Conservation (phyloP, 306 rosid genomes). For the Neltuma alba region DNA sequence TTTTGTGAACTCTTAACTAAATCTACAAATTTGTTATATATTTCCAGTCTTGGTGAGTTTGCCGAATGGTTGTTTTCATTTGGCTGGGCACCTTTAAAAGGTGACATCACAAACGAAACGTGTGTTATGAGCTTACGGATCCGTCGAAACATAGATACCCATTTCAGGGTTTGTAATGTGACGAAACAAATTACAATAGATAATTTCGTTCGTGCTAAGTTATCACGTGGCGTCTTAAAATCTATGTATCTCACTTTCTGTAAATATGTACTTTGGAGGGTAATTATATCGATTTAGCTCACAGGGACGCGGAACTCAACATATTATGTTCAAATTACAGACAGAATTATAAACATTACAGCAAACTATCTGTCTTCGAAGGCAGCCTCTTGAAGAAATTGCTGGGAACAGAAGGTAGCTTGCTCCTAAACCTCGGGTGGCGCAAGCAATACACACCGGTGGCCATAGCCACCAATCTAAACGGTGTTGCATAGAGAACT, state of each 20-base stretch:
- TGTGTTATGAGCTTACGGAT: neutral
- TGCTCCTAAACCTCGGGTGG: slow-evolving; percentile 83
- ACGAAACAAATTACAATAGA: neutral
- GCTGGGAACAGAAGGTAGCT: slow-evolving; percentile 69
- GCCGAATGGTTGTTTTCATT: neutral
- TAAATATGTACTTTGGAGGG: neutral
- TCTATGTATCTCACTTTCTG: neutral
- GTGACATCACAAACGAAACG: neutral
- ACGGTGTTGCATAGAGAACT: slow-evolving; percentile 65
- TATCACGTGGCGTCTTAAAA: neutral
- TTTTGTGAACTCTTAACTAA: neutral
- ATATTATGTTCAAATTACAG: neutral
- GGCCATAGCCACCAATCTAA: slow-evolving; percentile 68
- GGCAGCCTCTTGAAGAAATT: slow-evolving; percentile 90
- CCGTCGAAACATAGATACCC: neutral
- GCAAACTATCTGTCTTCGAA: slow-evolving; percentile 68
- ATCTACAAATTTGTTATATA: slow-evolving; percentile 20
- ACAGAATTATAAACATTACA: slow-evolving; percentile 25
- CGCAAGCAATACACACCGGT: slow-evolving; percentile 63
- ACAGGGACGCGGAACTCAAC: neutral
- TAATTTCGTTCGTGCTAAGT: neutral
- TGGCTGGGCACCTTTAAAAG: neutral
- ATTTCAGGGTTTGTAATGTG: neutral
- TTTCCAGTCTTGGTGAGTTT: neutral
- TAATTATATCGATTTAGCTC: neutral